These are phyloP conservation scores for Wickerhamiella hasegawae DNA, from an alignment of 805 yeast genomes.

Conservation along the genomic window DNA sequence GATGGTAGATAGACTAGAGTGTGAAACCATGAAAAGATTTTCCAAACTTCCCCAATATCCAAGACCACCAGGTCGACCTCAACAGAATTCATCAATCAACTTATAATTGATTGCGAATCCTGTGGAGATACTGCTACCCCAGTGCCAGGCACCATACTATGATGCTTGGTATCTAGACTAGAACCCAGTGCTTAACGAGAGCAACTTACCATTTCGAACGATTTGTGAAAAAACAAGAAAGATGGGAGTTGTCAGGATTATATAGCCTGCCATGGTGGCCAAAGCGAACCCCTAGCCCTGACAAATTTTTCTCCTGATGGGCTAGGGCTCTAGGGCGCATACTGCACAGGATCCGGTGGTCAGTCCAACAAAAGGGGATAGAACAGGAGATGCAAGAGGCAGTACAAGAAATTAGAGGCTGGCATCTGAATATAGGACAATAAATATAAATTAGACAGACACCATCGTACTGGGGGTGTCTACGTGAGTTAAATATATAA, in stretches of 20 bases:
- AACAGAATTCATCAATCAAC: background rate
- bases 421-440: no score
- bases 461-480: no score
- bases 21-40: background rate
- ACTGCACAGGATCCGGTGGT: no score
- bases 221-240: conserved; percentile 2
- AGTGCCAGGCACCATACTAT: background rate
- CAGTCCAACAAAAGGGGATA: no score
- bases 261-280: background rate
- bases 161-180: no score
- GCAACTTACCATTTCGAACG: conserved; percentile 6
- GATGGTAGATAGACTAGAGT: background rate
- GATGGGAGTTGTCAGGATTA: conserved; percentile 4
- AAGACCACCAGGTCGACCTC: background rate
- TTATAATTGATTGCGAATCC: background rate
- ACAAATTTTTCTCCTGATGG: conserved; percentile 2
- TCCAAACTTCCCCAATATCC: background rate
- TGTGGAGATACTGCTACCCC: background rate
- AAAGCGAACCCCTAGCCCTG: conserved; percentile 1
- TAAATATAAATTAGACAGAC: no score
- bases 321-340: no score
- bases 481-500: no score
- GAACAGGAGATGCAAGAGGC: no score
- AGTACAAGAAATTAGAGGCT: no score
- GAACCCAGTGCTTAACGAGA: no score